phyloP scores from a whole-genome alignment of 805 yeast genomes.

The Blastobotrys attinorum region DNA sequence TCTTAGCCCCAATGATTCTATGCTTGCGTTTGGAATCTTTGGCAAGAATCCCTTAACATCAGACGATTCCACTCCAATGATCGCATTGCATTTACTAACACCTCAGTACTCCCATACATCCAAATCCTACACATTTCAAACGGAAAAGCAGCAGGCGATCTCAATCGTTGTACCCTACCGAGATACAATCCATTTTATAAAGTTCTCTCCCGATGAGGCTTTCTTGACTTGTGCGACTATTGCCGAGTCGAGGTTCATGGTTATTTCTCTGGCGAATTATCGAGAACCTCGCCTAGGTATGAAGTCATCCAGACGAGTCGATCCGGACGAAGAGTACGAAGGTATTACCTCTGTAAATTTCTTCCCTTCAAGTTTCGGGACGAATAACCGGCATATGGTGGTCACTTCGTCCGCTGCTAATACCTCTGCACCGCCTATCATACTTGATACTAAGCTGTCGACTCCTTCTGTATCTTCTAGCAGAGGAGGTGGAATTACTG shows the following conservation, averaged over 20 bases:
- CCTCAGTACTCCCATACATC: background rate
- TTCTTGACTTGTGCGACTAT: constrained; percentile 70
- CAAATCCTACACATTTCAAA: background rate
- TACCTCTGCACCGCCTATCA: constrained; percentile 58
- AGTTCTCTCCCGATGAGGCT: constrained; percentile 64
- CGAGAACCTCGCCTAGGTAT: constrained; percentile 58
- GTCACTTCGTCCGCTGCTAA: constrained; percentile 40
- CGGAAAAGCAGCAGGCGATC: constrained; percentile 9
- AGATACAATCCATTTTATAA: constrained; percentile 71
- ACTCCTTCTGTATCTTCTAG: constrained; percentile 6
- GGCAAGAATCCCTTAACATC: constrained; percentile 33
- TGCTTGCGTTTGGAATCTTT: constrained; percentile 79
- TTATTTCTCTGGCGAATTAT: constrained; percentile 58
- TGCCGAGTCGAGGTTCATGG: constrained; percentile 70
- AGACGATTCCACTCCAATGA: constrained; percentile 39
- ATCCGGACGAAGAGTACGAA: constrained; percentile 68
- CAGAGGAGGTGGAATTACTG: too few species aligned
- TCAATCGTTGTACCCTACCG: constrained; percentile 55
- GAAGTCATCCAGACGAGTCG: constrained; percentile 57
- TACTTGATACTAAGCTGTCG: constrained; percentile 52
- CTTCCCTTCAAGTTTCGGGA: constrained; percentile 50
- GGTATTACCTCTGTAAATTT: constrained; percentile 80
- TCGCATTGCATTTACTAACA: constrained; percentile 42
- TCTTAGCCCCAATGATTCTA: constrained; percentile 52
- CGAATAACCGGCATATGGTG: constrained; percentile 30